These are phyloP conservation scores for Aspergillus sp. DNA, from an alignment of 2,329 filamentous ascomycete genomes.

Conservation along the genomic window DNA sequence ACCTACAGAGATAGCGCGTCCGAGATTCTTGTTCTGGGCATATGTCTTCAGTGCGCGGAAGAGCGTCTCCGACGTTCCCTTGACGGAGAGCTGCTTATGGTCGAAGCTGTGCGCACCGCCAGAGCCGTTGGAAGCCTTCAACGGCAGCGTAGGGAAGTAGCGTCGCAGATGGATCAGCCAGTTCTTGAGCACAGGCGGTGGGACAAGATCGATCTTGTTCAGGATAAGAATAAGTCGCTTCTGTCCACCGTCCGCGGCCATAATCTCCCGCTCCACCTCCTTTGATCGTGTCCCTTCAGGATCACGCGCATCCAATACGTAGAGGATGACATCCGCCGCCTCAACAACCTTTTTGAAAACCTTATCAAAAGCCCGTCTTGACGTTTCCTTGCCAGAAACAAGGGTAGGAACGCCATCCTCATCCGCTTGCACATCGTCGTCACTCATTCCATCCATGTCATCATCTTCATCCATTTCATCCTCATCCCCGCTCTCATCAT, in stretches of 20 bases:
- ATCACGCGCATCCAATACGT: conserved; percentile 89
- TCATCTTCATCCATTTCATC: conserved; percentile 53
- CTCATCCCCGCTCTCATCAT: conserved; percentile 46
- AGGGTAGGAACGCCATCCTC: conserved; percentile 54
- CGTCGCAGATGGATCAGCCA: conserved; percentile 84
- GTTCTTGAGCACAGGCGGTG: conserved; percentile 74
- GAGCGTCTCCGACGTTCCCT: conserved; percentile 79
- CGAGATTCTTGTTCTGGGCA: conserved; percentile 77
- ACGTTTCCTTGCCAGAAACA: conserved; percentile 55
- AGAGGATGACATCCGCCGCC: conserved; percentile 84
- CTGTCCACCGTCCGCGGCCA: conserved; percentile 78
- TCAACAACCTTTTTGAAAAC: conserved; percentile 93
- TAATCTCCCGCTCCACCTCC: conserved; percentile 86
- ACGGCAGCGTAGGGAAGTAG: conserved; percentile 87
- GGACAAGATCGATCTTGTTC: conserved; percentile 94
- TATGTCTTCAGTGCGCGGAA: conserved; percentile 90
- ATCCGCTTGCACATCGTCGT: conserved; percentile 55
- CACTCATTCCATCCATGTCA: conserved; percentile 58
- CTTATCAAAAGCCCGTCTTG: conserved; percentile 88
- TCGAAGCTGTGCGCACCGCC: conserved; percentile 89
- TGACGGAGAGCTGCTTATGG: conserved; percentile 83
- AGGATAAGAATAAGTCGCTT: conserved; percentile 89
- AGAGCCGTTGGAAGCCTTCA: conserved; percentile 78
- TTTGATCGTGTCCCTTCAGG: conserved; percentile 87
- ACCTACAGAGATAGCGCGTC: conserved; percentile 85